A percentile compares a stretch with the other conserved stretches of the same genome.
phyloP scores from a whole-genome alignment of 192 early-diverging fungal species.

The Coemansia asiatica region DNA sequence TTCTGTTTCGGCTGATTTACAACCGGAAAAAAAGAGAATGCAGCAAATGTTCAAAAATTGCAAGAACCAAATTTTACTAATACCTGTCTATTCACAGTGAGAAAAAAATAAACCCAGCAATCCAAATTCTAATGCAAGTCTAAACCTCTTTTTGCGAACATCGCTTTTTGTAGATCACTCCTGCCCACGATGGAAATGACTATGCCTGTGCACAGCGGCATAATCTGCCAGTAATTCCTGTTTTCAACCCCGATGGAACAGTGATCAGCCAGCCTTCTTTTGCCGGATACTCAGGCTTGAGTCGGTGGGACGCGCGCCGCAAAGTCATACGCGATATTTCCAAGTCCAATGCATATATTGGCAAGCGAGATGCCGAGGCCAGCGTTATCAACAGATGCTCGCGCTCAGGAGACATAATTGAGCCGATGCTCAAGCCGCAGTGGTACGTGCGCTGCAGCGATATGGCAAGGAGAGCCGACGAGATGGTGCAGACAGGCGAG shows the following conservation, averaged over 20 bases:
- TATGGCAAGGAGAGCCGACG: conserved; percentile 69
- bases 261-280: conserved; percentile 36
- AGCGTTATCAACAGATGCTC: conserved; percentile 73
- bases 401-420: conserved; percentile 91
- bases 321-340: conserved; percentile 67
- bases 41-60: no score
- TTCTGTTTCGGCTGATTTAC: background rate
- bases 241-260: conserved; percentile 82
- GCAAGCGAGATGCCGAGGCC: conserved; percentile 73
- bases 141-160: no score
- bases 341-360: conserved; percentile 67
- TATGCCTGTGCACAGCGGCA: conserved; percentile 84
- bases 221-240: conserved; percentile 75
- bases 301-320: conserved; percentile 81
- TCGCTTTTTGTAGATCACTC: conserved; percentile 69
- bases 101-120: no score
- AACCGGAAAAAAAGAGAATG: conserved; percentile 1
- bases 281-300: conserved; percentile 44
- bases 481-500: conserved; percentile 62
- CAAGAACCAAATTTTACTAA: no score
- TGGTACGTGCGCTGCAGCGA: conserved; percentile 89
- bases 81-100: background rate
- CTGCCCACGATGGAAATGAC: conserved; percentile 93
- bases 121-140: background rate
- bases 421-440: conserved; percentile 93